Base-by-base conservation (phyloP, 176 grass and related monocot genomes). In the Rhynchospora pubera region DNA sequence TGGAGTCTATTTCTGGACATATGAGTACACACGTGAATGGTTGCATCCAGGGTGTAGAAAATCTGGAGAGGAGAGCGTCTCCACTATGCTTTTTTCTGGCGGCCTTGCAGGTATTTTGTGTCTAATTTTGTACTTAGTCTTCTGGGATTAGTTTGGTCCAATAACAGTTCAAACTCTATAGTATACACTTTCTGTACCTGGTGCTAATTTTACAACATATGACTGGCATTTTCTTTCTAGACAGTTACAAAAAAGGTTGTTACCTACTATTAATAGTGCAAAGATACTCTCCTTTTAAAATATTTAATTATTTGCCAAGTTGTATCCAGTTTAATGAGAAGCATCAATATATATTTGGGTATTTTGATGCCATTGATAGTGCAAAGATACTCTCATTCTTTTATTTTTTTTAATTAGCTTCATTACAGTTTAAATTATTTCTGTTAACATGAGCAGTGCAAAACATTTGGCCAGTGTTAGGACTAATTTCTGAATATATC, bases 1-100 rank as follows among this genome's bases (percentile, higher is more conserved):
- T 78, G 96, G 96, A 73, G 92, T 99, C 32, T 99, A 99, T 91
- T 99, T 99, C 89, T 93, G 86, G 90, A 91, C 90, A 26, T 99
- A 99, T 65, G 96, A 99, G 87, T 89, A 82, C 61, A 89, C 84
- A 0, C 78, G 96, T 26, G 96, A 99, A 84, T 55, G 82, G 48
- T 79, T 99, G 57, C 96, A 93, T 86, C 96, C 92, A 5, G 92
- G 96, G 4, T 93, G 96, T 88, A 82, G 92, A 5, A 82, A 83
- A 39, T 43, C n/a, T 8, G 87, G 76, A 52, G 87, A 88, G 53
- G 90, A 94, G 84, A 91, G 79, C 73, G 69, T 99, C 1, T 77
- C 78, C 1, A 99, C 96, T 1, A 99, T 99, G 96, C 92, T 99
- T 44, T 58, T 95, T 0, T 84, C 96, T 67, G 96, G 96, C 12